These are phyloP conservation scores for Fomitopsis palustris DNA, from an alignment of 1,284 basidiomycete genomes.

Conservation along the genomic window DNA sequence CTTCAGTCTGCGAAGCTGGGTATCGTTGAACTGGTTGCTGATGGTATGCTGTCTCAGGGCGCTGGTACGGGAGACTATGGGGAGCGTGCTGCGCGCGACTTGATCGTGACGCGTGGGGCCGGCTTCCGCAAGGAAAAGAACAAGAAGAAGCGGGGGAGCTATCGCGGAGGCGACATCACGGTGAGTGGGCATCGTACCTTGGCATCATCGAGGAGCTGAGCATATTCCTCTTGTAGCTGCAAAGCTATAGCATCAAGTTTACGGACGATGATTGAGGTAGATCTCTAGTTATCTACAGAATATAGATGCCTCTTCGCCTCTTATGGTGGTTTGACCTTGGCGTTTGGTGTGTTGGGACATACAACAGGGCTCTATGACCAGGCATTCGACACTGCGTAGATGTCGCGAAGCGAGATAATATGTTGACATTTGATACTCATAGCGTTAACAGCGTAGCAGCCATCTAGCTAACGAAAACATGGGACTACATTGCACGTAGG, in stretches of 20 bases:
- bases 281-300: not conserved
- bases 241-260: slow-evolving; percentile 86
- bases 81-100: slow-evolving; percentile 77
- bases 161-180: slow-evolving; percentile 89
- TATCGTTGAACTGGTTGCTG: slow-evolving; percentile 8
- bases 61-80: slow-evolving; percentile 81
- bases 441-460: not conserved
- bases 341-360: too few relatives aligned
- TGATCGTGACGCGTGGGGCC: slow-evolving; percentile 91
- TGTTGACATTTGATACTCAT: not conserved
- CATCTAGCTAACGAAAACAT: not conserved
- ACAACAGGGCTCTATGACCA: too few relatives aligned
- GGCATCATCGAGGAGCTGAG: not conserved
- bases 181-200: slow-evolving; percentile 40
- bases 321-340: not conserved
- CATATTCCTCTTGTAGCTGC: slow-evolving; percentile 47
- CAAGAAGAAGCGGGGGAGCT: slow-evolving; percentile 97
- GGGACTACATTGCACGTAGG: slow-evolving; percentile 27
- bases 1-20: slow-evolving; percentile 7
- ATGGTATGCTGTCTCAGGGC: slow-evolving; percentile 36
- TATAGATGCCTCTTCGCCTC: not conserved
- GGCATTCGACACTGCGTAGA: too few relatives aligned
- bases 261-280: slow-evolving; percentile 27
- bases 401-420: too few relatives aligned
- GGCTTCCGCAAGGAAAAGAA: slow-evolving; percentile 99